Base-by-base conservation (phyloP, 208 protist genomes). In the Acanthamoeba lenticulata region DNA sequence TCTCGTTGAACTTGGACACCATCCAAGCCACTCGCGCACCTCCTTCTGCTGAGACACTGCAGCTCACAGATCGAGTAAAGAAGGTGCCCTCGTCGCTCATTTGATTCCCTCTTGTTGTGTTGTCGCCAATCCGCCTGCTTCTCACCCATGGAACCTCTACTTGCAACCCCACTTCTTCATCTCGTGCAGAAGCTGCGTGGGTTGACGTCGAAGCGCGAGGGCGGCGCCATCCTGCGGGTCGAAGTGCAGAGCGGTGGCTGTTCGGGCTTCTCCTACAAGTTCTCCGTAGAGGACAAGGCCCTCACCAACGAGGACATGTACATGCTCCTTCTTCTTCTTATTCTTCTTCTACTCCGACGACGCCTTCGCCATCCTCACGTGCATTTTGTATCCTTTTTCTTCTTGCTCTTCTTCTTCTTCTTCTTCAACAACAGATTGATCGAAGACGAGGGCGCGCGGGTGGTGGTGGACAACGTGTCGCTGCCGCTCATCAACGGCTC, bases 181-280 rank as follows among this genome's bases (percentile, higher is more conserved):
- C 21, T 36, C 27, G 60, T 77, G 67, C 19, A 77, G 67, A 77
- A 44, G 67, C 38, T 77, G 67, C 67, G 67, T 7, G 34, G 67
- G 15, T 19, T 86, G 42, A 86, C 45, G n/a, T 47, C 38, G 0
- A 57, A 86, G 77, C 44, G 45, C n/a, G 77, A 86, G 77, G 77
- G 45, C 24, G 44, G 45, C 1, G 77, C 44, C 44, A 47, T 60
- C 19, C 44, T 86, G 44, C 38, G 77, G 5, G 44, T 86, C 1
- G 45, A 60, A 19, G 77, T 86, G 44, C 44, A 86, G 45, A 57
- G 77, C 38, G 77, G 77, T 6, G 77, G 77, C 2, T 86, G 77
- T 38, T 86, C 77, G n/a, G 77, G 77, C 19, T 86, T 86, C 77
- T 86, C 77, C 1, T 86, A 86, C 77, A 47, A 57, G 44, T 86